These are phyloP conservation scores for Decorospora gaudefroyi DNA, from an alignment of 2,329 filamentous ascomycete species.

Conservation along the genomic window DNA sequence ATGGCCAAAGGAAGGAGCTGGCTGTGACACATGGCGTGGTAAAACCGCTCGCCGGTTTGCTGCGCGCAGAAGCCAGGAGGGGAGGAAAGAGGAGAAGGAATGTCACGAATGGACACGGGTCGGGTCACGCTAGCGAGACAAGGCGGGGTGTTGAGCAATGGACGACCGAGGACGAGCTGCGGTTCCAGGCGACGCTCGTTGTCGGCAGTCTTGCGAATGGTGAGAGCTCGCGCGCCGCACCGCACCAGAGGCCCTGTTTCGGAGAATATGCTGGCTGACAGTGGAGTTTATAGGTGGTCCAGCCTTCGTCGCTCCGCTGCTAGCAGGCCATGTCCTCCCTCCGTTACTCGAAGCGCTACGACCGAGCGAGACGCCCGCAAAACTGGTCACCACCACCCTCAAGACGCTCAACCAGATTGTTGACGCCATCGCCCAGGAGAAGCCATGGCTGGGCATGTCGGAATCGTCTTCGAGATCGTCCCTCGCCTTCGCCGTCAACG, in stretches of 20 bases:
- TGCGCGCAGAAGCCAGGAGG: conserved; percentile 53
- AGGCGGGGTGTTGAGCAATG: conserved; percentile 41
- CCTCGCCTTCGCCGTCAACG: conserved; percentile 42
- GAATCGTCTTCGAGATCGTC: conserved; percentile 61
- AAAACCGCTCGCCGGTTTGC: conserved; percentile 61
- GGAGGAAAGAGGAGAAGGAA: conserved; percentile 55
- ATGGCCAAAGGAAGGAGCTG: conserved; percentile 81
- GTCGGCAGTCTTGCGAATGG: conserved; percentile 83
- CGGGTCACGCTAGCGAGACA: conserved; percentile 13
- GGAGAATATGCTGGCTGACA: conserved; percentile 24
- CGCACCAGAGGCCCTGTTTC: background rate
- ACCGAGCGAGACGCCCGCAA: conserved; percentile 64
- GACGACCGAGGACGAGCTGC: conserved; percentile 67
- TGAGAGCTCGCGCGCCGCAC: conserved; percentile 56
- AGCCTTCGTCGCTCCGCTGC: conserved; percentile 74
- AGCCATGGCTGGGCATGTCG: conserved; percentile 56
- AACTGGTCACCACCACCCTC: conserved; percentile 73
- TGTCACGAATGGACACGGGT: conserved; percentile 39
- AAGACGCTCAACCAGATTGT: conserved; percentile 73
- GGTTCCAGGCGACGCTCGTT: conserved; percentile 81
- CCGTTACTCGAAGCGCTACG: conserved; percentile 73
- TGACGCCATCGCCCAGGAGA: conserved; percentile 64
- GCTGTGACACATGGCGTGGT: conserved; percentile 74
- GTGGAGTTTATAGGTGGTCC: conserved; percentile 66
- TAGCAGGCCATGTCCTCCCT: conserved; percentile 68